Evolutionary conservation across 768 basidiomycete genomes (phyloP).

Genomic region (Rubroboletus pulcherrimus): DNA sequence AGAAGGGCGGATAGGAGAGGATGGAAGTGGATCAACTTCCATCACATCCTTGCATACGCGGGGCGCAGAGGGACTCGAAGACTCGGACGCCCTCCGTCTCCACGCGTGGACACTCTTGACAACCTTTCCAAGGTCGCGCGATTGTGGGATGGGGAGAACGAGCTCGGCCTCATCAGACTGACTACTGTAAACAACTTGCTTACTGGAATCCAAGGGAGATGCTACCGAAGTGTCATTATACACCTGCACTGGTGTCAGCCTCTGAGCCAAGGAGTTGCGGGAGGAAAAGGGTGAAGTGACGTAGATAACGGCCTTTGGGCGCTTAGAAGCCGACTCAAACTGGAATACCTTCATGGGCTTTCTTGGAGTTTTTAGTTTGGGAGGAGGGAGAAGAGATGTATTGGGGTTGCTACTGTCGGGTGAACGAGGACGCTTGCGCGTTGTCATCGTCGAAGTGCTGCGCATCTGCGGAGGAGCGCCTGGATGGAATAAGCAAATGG

Average conservation of each 20-base stretch:
- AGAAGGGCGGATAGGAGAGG: constrained; percentile 9
- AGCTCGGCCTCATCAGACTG: constrained; percentile 66
- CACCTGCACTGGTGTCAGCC: neutral
- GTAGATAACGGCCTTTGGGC: constrained; percentile 2
- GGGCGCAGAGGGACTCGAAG: constrained; percentile 6
- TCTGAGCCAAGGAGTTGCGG: constrained; percentile 36
- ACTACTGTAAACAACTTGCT: constrained; percentile 54
- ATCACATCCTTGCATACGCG: constrained; percentile 10
- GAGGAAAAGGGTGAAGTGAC: constrained; percentile 15
- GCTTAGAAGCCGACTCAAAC: constrained; percentile 4
- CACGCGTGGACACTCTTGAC: constrained; percentile 42
- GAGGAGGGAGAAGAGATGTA: neutral
- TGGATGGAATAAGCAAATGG: constrained; percentile 9
- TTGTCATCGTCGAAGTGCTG: constrained; percentile 9
- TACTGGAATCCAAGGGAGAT: constrained; percentile 23
- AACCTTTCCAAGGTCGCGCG: constrained; percentile 28
- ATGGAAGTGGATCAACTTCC: constrained; percentile 13
- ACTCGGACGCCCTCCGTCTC: constrained; percentile 33
- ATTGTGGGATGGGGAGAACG: constrained; percentile 25
- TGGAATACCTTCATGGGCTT: constrained; percentile 20
- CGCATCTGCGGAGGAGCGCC: constrained; percentile 8
- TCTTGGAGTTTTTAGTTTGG: constrained; percentile 19
- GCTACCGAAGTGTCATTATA: neutral
- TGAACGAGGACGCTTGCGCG: constrained; percentile 28
- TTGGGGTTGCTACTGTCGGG: constrained; percentile 11